These are phyloP conservation scores for Microsporum audouinii DNA, from an alignment of 2,329 filamentous ascomycete genomes.

Conservation along the genomic window DNA sequence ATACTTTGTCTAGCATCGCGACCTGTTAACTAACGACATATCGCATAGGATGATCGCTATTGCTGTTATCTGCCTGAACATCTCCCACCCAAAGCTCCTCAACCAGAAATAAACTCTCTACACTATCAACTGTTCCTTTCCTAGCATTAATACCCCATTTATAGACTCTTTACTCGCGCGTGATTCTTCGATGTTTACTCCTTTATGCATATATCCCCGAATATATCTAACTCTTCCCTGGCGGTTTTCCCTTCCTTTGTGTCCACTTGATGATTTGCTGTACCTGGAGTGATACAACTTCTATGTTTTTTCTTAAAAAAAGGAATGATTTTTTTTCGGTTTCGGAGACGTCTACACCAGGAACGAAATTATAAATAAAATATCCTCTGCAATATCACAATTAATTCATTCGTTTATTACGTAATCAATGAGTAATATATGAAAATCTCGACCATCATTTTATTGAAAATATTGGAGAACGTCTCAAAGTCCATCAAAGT, in stretches of 20 bases:
- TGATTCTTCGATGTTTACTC: too few species aligned
- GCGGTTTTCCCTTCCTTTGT: background rate
- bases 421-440: too few species aligned
- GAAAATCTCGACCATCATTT: too few species aligned
- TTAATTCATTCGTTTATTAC: too few species aligned
- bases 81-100: conserved; percentile 10
- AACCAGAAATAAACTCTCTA: background rate
- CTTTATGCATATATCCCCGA: background rate
- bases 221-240: background rate
- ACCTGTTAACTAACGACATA: background rate
- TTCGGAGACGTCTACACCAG: too few species aligned
- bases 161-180: background rate
- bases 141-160: background rate
- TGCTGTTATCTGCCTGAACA: conserved; percentile 9
- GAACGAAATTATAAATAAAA: too few species aligned
- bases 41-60: conserved; percentile 10
- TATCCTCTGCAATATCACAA: too few species aligned
- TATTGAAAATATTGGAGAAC: too few species aligned
- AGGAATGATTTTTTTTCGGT: background rate
- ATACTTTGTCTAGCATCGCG: background rate
- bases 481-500: background rate
- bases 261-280: background rate
- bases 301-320: background rate
- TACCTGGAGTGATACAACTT: background rate
- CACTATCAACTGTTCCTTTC: background rate